These are phyloP conservation scores for Nemania diffusa DNA, from an alignment of 2,329 filamentous ascomycete genomes.

Conservation along the genomic window DNA sequence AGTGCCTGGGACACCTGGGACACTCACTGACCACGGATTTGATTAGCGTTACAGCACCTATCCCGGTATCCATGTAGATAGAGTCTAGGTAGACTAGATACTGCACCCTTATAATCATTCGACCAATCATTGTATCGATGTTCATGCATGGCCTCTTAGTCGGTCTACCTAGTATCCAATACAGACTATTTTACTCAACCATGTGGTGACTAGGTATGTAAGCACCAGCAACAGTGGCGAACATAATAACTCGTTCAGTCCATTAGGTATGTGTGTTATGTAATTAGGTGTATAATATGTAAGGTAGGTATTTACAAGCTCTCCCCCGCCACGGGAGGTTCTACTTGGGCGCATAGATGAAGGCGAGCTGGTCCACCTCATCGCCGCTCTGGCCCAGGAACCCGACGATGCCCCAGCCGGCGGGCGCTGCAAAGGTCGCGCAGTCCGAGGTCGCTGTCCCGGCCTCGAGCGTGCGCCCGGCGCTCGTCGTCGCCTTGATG, in stretches of 20 bases:
- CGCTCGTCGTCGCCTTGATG: conserved; percentile 62
- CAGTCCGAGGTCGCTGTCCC: conserved; percentile 61
- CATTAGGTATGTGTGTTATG: not conserved
- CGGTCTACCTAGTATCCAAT: not conserved
- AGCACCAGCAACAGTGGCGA: not conserved
- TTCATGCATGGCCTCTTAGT: not conserved
- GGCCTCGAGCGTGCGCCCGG: conserved; percentile 56
- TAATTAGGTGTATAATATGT: not conserved
- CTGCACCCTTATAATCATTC: not conserved
- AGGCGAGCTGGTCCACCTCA: conserved; percentile 65
- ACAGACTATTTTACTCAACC: not conserved
- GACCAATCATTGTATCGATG: not conserved
- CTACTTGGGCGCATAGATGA: conserved; percentile 58
- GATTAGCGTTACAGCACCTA: not conserved
- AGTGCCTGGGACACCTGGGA: not conserved
- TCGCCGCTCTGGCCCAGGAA: conserved; percentile 57
- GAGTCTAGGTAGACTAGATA: too few relatives aligned
- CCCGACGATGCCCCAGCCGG: conserved; percentile 56
- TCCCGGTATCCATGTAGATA: too few relatives aligned
- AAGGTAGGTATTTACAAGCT: not conserved
- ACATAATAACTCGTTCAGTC: not conserved
- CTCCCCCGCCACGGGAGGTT: not conserved
- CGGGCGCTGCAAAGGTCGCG: conserved; percentile 51
- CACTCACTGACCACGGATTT: not conserved
- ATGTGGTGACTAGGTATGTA: not conserved